Base-by-base conservation (phyloP, 768 basidiomycete species). In the Mycena crocata region DNA sequence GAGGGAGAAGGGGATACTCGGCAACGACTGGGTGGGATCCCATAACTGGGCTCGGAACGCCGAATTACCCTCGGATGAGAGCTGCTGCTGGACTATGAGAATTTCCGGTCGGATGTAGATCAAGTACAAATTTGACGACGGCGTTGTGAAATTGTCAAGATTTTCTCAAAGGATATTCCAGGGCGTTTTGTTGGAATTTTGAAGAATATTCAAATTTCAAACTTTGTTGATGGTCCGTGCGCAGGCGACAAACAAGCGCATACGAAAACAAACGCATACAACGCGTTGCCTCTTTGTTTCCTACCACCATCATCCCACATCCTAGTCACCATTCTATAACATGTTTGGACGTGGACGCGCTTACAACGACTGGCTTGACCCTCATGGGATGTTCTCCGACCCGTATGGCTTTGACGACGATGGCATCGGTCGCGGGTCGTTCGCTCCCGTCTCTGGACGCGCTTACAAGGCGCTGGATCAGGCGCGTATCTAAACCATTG, bases 351-450 rank as follows among this genome's bases (percentile, higher is more conserved):
- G 64, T 21, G 64, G 57, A 51, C 56, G 56, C 37, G 57, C 49
- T 13, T 66, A 65, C 31, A 65, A 65, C 14, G 57, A 65, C 32
- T 65, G 64, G 57, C 49, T 66, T 24, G 64, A 59, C 19, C 64
- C 57, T 17, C 39, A 65, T 21, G 64, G 64, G 2, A 12, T 65
- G 24, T 31, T 42, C 45, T 31, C 34, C n/a, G 57, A 65, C 15
- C 56, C 34, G 19, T 54, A 54, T 45, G 51, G 64, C 19, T 59
- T 32, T 17, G 56, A 39, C 21, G 50, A 30, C 23, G 49, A 64
- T 50, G 34, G 30, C 24, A 57, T 59, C 19, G 49, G 49, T 31
- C 63, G 63, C 32, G 42, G 56, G 12, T 64, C 63, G 46, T 65
- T 65, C 17, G 64, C 64, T 1, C 57, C 50, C 2, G 64, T 66